These are phyloP conservation scores for Rhizopogon roseolus DNA, from an alignment of 768 basidiomycete species.

Conservation along the genomic window DNA sequence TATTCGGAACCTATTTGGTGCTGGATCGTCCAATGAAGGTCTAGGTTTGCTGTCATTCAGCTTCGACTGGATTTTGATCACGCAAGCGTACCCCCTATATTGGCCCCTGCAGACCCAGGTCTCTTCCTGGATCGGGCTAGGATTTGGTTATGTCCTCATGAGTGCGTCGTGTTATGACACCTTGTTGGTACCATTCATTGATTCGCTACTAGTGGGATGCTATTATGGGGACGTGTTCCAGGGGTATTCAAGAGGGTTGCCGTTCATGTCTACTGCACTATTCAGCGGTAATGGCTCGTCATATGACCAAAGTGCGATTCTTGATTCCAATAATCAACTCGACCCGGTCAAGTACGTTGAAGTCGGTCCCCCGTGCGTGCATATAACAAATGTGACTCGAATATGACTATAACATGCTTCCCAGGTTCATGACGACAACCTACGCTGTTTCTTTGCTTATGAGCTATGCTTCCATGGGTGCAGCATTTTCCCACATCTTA, in stretches of 20 bases:
- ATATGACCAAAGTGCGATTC: slow-evolving; percentile 11
- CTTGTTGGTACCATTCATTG: background rate
- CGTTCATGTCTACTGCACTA: slow-evolving; percentile 44
- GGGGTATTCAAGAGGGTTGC: slow-evolving; percentile 31
- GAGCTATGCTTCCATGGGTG: slow-evolving; percentile 10
- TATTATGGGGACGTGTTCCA: slow-evolving; percentile 40
- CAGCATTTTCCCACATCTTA: slow-evolving; percentile 41
- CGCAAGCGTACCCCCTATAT: slow-evolving; percentile 48
- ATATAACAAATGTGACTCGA: background rate
- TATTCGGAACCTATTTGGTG: slow-evolving; percentile 37
- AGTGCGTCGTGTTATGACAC: slow-evolving; percentile 20
- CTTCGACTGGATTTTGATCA: slow-evolving; percentile 49
- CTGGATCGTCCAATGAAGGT: slow-evolving; percentile 48
- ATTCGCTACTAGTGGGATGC: slow-evolving; percentile 1
- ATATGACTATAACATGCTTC: slow-evolving; percentile 3
- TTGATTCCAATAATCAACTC: slow-evolving; percentile 5
- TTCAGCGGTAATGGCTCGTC: slow-evolving; percentile 24
- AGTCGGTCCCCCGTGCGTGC: slow-evolving; percentile 9
- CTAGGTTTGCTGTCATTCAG: slow-evolving; percentile 44
- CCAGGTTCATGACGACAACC: slow-evolving; percentile 12
- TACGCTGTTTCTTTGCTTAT: slow-evolving; percentile 8
- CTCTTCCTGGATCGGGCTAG: slow-evolving; percentile 9
- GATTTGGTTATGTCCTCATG: slow-evolving; percentile 20
- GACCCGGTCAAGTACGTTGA: slow-evolving; percentile 6
- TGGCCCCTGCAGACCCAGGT: slow-evolving; percentile 52